Evolutionary conservation across 768 basidiomycete genomes (phyloP).

Genomic region (Dioszegia crocea): DNA sequence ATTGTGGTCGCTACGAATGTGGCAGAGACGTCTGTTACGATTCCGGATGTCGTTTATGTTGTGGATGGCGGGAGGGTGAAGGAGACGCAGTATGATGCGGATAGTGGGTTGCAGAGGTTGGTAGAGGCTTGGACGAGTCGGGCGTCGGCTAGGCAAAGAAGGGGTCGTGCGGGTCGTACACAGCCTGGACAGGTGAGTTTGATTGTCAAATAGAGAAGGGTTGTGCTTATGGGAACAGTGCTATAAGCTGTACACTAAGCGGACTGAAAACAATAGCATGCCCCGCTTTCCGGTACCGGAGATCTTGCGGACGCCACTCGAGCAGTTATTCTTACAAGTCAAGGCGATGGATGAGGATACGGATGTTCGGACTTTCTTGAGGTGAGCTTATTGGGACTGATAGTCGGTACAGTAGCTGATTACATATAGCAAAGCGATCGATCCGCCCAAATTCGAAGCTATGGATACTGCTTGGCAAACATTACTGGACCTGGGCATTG

Average conservation of each 20-base stretch:
- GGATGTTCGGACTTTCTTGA: slow-evolving; percentile 63
- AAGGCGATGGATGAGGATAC: slow-evolving; percentile 73
- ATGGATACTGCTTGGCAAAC: slow-evolving; percentile 72
- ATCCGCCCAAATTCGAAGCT: slow-evolving; percentile 71
- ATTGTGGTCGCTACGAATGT: slow-evolving; percentile 87
- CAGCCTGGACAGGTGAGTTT: slow-evolving; percentile 49
- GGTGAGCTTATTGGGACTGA: slow-evolving; percentile 7
- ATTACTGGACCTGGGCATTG: slow-evolving; percentile 72
- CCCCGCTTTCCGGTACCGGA: slow-evolving; percentile 73
- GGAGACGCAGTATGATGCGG: slow-evolving; percentile 69
- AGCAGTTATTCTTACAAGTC: slow-evolving; percentile 72
- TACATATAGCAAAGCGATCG: slow-evolving; percentile 61
- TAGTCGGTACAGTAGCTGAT: not conserved
- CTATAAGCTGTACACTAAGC: slow-evolving; percentile 79
- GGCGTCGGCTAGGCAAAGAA: slow-evolving; percentile 74
- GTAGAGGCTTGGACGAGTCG: slow-evolving; percentile 64
- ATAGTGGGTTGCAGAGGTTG: slow-evolving; percentile 68
- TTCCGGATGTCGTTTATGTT: slow-evolving; percentile 81
- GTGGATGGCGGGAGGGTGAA: slow-evolving; percentile 81
- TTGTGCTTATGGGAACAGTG: slow-evolving; percentile 52
- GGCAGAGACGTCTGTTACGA: slow-evolving; percentile 76
- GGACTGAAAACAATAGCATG: slow-evolving; percentile 64
- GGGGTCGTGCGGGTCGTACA: slow-evolving; percentile 86
- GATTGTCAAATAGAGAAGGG: no score
- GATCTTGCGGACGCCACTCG: slow-evolving; percentile 79